A percentile compares a stretch with the other conserved stretches of the same genome.
phyloP scores from a whole-genome alignment of 2,329 filamentous ascomycete genomes.

The Aspergillus sp. region DNA sequence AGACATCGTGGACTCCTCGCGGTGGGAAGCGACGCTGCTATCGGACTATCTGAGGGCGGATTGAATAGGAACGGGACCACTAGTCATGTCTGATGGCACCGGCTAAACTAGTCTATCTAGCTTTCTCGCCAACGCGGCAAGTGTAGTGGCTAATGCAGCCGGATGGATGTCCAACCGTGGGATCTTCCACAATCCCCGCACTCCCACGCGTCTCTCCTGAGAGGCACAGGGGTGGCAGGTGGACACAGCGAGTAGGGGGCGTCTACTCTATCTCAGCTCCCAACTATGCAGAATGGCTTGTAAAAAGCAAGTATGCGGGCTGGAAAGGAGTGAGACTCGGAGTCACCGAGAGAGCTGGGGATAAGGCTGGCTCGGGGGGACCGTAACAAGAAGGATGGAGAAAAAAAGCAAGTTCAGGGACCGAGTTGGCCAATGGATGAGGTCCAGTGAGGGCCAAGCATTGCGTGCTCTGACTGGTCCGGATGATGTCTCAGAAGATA shows the following conservation, averaged over 20 bases:
- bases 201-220: background rate
- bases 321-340: background rate
- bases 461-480: background rate
- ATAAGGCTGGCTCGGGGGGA: background rate
- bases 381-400: background rate
- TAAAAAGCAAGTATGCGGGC: background rate
- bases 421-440: background rate
- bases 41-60: background rate
- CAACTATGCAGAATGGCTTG: background rate
- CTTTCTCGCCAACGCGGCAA: background rate
- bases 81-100: background rate
- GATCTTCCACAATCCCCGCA: background rate
- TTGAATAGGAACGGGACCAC: background rate
- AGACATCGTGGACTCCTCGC: background rate
- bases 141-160: background rate
- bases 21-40: background rate
- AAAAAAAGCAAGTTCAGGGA: background rate
- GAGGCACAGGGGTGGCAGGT: background rate
- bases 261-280: background rate
- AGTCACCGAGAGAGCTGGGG: background rate
- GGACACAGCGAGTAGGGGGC: too few species aligned
- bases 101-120: background rate
- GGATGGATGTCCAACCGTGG: background rate
- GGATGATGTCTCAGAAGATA: background rate
- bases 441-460: background rate